Base-by-base conservation (phyloP, 2,329 filamentous ascomycete species). In the Emydomyces testavorans region DNA sequence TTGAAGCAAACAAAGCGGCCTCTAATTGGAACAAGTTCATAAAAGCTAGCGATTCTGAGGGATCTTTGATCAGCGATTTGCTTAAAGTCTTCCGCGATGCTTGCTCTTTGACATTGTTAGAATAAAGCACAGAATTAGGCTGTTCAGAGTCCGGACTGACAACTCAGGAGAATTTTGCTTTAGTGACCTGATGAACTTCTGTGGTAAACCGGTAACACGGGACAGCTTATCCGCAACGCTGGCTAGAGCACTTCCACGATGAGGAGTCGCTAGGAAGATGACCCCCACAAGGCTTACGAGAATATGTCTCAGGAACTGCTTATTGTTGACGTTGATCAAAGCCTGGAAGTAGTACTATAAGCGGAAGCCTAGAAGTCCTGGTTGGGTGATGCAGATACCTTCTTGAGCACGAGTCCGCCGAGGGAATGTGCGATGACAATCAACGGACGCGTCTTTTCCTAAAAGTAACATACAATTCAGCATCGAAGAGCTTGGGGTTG, bases 181-280 rank as follows among this genome's bases (percentile, higher is more conserved):
- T 10, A 38, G 16, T 11, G 35, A 38, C 13, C 35, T 38, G 15
- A 38, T 38, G 13, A 38, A 20, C 16, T 38, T 38, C 15, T 38
- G 35, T 18, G 35, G 35, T 21, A 38, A 8, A 2, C 15, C 35
- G 35, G 18, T 16, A 18, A 38, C 13, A 11, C 35, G 15, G 6
- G 28, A 18, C 13, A 46, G 44, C 13, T 23, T 36, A 28, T 11
- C 29, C 15, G 44, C 44, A 39, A 31, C 11, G n/a, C 18, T 23
- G 6, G 44, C 44, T 6, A 46, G 21, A 4, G 44, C n/a, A 11
- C 34, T 46, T 6, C 23, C 44, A 13, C 34, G 44, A 21, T 46
- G 44, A 5, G 44, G 35, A 28, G 44, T 38, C 5, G 32, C 44
- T 28, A 46, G 34, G n/a, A 46, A 46, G 26, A 46, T 16, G 28